phyloP scores from a whole-genome alignment of 1,284 basidiomycete genomes.

The Mycosarcoma mackinlayi region DNA sequence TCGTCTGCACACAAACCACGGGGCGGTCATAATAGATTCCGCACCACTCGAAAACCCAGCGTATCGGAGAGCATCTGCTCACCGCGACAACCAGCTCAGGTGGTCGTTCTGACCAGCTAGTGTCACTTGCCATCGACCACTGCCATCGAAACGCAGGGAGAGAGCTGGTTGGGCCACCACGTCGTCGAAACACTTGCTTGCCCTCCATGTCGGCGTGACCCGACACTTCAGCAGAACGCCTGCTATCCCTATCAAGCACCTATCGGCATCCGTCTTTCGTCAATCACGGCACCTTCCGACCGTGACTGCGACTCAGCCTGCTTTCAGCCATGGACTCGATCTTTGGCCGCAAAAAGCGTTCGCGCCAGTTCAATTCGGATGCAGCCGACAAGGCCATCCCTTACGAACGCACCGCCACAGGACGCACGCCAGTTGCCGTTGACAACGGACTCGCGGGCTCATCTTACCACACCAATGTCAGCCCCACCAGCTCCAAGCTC shows the following conservation, averaged over 20 bases:
- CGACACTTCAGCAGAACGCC: neutral
- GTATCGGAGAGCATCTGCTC: too few relatives aligned
- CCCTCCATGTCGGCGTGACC: conserved; percentile 22
- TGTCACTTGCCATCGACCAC: too few relatives aligned
- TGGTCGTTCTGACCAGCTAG: too few relatives aligned
- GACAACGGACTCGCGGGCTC: conserved; percentile 27
- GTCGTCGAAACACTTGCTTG: too few relatives aligned
- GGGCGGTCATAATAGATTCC: too few relatives aligned
- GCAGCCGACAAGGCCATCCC: conserved; percentile 54
- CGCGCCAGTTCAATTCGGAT: conserved; percentile 49
- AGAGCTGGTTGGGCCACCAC: too few relatives aligned
- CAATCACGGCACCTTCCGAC: neutral
- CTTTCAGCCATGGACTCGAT: conserved; percentile 45
- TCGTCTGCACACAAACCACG: too few relatives aligned
- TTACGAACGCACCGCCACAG: conserved; percentile 49
- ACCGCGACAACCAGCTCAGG: too few relatives aligned
- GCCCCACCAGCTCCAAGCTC: conserved; percentile 35
- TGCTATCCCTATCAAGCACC: too few relatives aligned
- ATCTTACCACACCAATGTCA: conserved; percentile 12
- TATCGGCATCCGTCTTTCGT: neutral
- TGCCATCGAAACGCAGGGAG: too few relatives aligned
- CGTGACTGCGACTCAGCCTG: neutral
- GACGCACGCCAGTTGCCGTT: conserved; percentile 36
- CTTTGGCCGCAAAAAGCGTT: conserved; percentile 55
- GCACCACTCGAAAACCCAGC: too few relatives aligned